Conservation (phyloP, 495 filamentous ascomycete species). For the Sabuloglossum arenarium region DNA sequence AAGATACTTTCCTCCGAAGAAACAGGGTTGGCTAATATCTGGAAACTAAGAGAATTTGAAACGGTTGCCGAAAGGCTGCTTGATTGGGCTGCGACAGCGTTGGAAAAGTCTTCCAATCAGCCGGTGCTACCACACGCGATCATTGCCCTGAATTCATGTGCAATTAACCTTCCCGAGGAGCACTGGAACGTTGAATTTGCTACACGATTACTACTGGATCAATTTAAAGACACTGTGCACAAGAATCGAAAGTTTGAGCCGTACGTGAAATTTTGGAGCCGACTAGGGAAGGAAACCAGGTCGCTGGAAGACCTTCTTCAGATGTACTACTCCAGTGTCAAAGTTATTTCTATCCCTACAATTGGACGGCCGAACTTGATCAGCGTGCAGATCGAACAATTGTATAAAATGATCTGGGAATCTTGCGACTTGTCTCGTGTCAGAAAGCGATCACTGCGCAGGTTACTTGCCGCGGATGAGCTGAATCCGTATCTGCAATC, state of each 20-base stretch:
- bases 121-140: slow-evolving; percentile 31
- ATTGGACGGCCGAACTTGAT: slow-evolving; percentile 25
- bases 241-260: background rate
- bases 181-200: background rate
- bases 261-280: background rate
- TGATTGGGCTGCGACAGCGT: slow-evolving; percentile 18
- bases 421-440: slow-evolving; percentile 19
- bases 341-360: slow-evolving; percentile 29
- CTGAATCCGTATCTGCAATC: slow-evolving; percentile 27
- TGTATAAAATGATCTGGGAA: slow-evolving; percentile 21
- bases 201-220: background rate
- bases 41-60: slow-evolving; percentile 14
- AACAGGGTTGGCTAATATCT: background rate
- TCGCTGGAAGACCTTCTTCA: slow-evolving; percentile 27
- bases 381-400: slow-evolving; percentile 26
- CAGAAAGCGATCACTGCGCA: slow-evolving; percentile 22
- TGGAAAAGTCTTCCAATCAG: slow-evolving; percentile 35
- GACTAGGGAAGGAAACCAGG: slow-evolving; percentile 13
- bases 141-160: slow-evolving; percentile 27
- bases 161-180: slow-evolving; percentile 5
- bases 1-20: background rate
- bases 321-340: slow-evolving; percentile 32
- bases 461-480: slow-evolving; percentile 28
- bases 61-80: slow-evolving; percentile 23
- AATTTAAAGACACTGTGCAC: background rate